phyloP scores from a whole-genome alignment of 768 basidiomycete species.

The Amanita inopinata region DNA sequence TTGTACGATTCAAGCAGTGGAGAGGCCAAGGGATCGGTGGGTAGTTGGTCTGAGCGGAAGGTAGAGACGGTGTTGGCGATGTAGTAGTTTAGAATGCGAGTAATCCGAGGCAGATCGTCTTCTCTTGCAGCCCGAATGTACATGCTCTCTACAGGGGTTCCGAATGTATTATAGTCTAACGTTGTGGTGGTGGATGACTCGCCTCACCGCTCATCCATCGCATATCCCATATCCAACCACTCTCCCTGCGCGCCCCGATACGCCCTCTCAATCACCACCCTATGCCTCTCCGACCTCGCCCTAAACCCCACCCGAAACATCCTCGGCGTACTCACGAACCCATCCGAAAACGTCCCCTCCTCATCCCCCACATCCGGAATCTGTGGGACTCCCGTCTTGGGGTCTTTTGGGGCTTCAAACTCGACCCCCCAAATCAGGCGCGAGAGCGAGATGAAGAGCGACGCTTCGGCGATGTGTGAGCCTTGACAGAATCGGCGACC shows the following conservation, averaged over 20 bases:
- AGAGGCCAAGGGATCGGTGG: conserved; percentile 2
- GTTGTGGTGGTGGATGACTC: too few relatives aligned
- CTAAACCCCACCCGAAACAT: conserved; percentile 12
- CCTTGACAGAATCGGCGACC: conserved; percentile 41
- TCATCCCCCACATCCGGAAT: conserved; percentile 15
- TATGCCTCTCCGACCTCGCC: conserved; percentile 12
- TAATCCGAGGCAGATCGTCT: conserved; percentile 12
- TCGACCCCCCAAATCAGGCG: conserved; percentile 14
- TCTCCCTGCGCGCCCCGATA: conserved; percentile 12
- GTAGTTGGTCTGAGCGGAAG: conserved; percentile 12
- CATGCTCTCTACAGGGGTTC: too few relatives aligned
- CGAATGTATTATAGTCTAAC: too few relatives aligned
- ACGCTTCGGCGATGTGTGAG: conserved; percentile 40
- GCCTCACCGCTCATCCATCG: too few relatives aligned
- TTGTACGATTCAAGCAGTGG: conserved; percentile 3
- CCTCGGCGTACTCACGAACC: conserved; percentile 12
- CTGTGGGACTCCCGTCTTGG: conserved; percentile 11
- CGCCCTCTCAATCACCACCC: conserved; percentile 10
- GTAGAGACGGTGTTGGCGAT: conserved; percentile 14
- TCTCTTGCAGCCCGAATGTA: conserved; percentile 10
- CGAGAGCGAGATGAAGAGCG: conserved; percentile 27
- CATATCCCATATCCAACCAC: conserved; percentile 10
- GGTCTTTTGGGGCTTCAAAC: conserved; percentile 12
- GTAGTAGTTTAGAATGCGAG: conserved; percentile 16
- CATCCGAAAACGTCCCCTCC: conserved; percentile 13